A percentile compares a stretch with the other conserved stretches of the same genome.
Conservation (phyloP, 495 filamentous ascomycete genomes). For the Lepraria neglecta region DNA sequence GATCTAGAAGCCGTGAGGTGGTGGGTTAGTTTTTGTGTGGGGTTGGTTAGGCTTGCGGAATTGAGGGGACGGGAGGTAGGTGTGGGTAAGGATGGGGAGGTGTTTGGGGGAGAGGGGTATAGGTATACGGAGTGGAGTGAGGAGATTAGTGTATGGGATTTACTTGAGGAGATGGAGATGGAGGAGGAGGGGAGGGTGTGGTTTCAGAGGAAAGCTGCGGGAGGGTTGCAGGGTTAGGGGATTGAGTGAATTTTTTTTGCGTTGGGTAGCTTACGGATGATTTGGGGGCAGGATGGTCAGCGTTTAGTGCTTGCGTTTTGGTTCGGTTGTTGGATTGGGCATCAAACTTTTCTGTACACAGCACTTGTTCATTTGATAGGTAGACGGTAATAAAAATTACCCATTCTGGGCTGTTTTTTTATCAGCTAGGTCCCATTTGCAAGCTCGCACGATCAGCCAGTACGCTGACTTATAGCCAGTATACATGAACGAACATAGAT, state of each 20-base stretch:
- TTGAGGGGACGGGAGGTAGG: slow-evolving; percentile 6
- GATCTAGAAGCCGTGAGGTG: slow-evolving; percentile 27
- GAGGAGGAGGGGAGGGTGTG: background rate
- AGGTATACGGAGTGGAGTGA: slow-evolving; percentile 13
- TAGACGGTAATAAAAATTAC: background rate
- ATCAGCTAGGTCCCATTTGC: background rate
- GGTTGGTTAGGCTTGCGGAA: slow-evolving; percentile 28
- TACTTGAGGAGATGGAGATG: slow-evolving; percentile 17
- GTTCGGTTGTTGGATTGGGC: background rate
- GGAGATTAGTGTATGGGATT: slow-evolving; percentile 16
- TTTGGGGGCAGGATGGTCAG: too few relatives aligned
- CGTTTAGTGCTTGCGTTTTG: background rate
- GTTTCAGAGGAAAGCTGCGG: background rate
- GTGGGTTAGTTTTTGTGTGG: slow-evolving; percentile 33
- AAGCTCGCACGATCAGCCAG: background rate
- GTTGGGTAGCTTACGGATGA: too few relatives aligned
- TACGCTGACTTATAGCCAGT: background rate
- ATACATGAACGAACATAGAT: background rate
- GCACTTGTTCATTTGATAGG: background rate
- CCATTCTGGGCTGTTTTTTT: background rate
- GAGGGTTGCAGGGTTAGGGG: background rate
- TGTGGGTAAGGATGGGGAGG: background rate
- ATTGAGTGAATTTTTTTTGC: too few relatives aligned
- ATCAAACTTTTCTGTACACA: background rate
- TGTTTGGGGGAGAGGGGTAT: slow-evolving; percentile 4